Conservation (phyloP, 2,329 filamentous ascomycete genomes). For the Xylariaceae sp. region DNA sequence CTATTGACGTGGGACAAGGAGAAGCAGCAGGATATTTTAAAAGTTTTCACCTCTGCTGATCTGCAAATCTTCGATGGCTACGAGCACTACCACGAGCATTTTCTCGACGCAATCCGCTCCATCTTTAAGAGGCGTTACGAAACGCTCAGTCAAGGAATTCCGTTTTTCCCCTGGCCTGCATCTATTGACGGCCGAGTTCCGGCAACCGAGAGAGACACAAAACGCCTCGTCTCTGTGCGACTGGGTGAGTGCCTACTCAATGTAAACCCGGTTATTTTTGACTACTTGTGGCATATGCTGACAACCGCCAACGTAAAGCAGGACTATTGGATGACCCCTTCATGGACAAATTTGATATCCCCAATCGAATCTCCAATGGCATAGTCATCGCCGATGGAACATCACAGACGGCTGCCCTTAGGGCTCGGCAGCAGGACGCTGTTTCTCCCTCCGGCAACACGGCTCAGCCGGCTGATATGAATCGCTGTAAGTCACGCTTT, state of each 20-base stretch:
- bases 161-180: neutral
- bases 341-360: constrained; percentile 13
- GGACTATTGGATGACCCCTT: constrained; percentile 5
- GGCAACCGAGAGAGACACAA: too few relatives aligned
- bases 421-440: neutral
- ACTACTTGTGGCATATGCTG: too few relatives aligned
- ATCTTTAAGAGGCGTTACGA: constrained; percentile 17
- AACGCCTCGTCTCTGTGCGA: too few relatives aligned
- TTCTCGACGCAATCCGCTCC: constrained; percentile 13
- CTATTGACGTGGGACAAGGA: constrained; percentile 21
- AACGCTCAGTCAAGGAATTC: constrained; percentile 9
- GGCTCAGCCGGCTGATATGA: neutral
- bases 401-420: constrained; percentile 14
- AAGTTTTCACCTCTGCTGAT: constrained; percentile 17
- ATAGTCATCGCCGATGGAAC: constrained; percentile 26
- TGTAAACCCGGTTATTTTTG: too few relatives aligned
- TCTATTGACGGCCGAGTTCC: too few relatives aligned
- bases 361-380: constrained; percentile 16
- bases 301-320: neutral
- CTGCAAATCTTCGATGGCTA: constrained; percentile 16
- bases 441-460: neutral
- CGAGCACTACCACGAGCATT: constrained; percentile 13
- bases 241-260: too few relatives aligned
- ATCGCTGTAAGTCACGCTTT: too few relatives aligned
- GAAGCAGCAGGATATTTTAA: constrained; percentile 17